Conservation (phyloP, 805 yeast genomes). For the Ogataea henricii region DNA sequence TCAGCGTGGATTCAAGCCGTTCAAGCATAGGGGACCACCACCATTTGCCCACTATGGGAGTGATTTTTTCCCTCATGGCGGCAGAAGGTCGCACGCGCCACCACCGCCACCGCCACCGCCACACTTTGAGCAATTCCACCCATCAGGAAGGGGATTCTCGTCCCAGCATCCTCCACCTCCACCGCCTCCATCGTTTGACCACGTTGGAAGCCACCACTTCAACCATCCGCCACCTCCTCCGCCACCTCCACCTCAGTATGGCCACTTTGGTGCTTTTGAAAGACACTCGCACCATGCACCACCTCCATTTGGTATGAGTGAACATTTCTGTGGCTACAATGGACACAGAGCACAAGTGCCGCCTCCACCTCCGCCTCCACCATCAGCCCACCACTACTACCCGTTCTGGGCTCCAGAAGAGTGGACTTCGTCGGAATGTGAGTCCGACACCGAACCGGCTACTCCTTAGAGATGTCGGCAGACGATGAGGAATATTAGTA, state of each 20-base stretch:
- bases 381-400: background rate
- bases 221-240: slow-evolving; percentile 1
- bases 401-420: background rate
- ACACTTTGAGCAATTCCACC: background rate
- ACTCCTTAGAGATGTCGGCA: background rate
- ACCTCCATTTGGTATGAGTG: slow-evolving; percentile 1
- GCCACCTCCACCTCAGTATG: slow-evolving; percentile 9
- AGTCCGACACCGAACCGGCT: slow-evolving; percentile 6
- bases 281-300: background rate
- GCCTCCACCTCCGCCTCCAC: slow-evolving; percentile 7
- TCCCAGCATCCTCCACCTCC: slow-evolving; percentile 3
- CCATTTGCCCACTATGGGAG: background rate
- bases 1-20: background rate
- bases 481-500: background rate
- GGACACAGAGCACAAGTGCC: slow-evolving; percentile 1
- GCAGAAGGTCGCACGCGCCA: background rate
- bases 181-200: slow-evolving; percentile 1
- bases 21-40: background rate
- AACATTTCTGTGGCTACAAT: background rate
- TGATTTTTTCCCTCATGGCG: background rate
- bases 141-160: too few species aligned
- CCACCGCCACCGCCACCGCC: slow-evolving; percentile 4
- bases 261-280: background rate
- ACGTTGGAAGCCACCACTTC: slow-evolving; percentile 1
- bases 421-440: slow-evolving; percentile 5